phyloP scores from a whole-genome alignment of 116 monocot genomes.

The Cymodocea nodosa region DNA sequence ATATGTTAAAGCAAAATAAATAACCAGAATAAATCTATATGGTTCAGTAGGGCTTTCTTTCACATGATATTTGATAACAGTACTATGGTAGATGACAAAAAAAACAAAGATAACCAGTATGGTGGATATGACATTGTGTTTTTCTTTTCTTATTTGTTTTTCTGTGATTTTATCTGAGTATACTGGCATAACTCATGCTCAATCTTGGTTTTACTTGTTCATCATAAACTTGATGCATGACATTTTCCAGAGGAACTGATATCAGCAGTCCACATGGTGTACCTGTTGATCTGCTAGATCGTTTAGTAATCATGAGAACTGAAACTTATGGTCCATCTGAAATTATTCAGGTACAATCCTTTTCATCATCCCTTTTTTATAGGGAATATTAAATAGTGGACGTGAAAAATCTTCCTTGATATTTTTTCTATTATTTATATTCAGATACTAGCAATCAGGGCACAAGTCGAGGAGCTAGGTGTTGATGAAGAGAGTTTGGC shows the following conservation, averaged over 20 bases:
- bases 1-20: too few relatives aligned
- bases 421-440: not conserved
- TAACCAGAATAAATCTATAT: too few relatives aligned
- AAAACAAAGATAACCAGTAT: too few relatives aligned
- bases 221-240: constrained; percentile 5
- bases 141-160: not conserved
- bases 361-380: not conserved
- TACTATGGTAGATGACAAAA: too few relatives aligned
- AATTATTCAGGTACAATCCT: constrained; percentile 75
- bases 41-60: too few relatives aligned
- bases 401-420: not conserved
- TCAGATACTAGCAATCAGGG: constrained; percentile 91
- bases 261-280: constrained; percentile 91
- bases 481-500: constrained; percentile 98
- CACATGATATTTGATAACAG: too few relatives aligned
- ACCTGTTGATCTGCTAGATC: constrained; percentile 93
- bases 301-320: constrained; percentile 82
- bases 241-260: constrained; percentile 80
- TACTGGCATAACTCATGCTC: not conserved
- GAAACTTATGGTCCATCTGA: constrained; percentile 91
- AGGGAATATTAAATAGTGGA: not conserved
- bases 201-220: not conserved
- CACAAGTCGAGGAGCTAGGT: constrained; percentile 81
- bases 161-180: not conserved
- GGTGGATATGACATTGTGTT: too few relatives aligned